A percentile compares a stretch with the other conserved stretches of the same genome.
Conservation (phyloP, 2,329 filamentous ascomycete genomes). For the Pseudocercospora fuligena region DNA sequence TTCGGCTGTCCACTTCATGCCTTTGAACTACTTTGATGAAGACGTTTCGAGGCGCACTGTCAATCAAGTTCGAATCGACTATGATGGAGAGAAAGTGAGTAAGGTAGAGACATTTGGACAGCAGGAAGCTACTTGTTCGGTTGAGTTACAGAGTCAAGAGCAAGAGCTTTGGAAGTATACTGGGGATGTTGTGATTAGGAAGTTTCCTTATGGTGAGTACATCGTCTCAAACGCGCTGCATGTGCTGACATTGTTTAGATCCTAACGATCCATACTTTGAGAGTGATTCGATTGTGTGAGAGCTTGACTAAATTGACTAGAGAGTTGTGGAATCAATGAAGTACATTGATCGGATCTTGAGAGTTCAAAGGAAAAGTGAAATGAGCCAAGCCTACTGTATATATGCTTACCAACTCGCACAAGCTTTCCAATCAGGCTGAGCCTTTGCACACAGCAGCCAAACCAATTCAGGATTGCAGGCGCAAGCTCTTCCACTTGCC, state of each 20-base stretch:
- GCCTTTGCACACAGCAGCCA: neutral
- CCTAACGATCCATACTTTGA: constrained; percentile 4
- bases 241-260: neutral
- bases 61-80: constrained; percentile 49
- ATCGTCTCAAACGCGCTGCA: neutral
- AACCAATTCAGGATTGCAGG: neutral
- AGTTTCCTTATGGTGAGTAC: constrained; percentile 43
- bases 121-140: constrained; percentile 35
- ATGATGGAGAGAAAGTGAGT: constrained; percentile 38
- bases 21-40: constrained; percentile 49
- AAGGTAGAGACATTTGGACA: constrained; percentile 43
- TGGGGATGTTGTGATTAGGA: constrained; percentile 45
- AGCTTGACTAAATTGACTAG: constrained; percentile 15
- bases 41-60: constrained; percentile 49
- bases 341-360: too few relatives aligned
- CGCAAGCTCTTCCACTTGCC: neutral
- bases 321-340: too few relatives aligned
- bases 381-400: neutral
- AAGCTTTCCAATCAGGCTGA: neutral
- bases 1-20: constrained; percentile 48
- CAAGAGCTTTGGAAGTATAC: constrained; percentile 39
- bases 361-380: neutral
- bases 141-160: constrained; percentile 37
- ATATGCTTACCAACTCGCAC: neutral
- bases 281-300: constrained; percentile 5